phyloP scores from a whole-genome alignment of 164 flowering plant genomes.

The Umbilicus rupestris region DNA sequence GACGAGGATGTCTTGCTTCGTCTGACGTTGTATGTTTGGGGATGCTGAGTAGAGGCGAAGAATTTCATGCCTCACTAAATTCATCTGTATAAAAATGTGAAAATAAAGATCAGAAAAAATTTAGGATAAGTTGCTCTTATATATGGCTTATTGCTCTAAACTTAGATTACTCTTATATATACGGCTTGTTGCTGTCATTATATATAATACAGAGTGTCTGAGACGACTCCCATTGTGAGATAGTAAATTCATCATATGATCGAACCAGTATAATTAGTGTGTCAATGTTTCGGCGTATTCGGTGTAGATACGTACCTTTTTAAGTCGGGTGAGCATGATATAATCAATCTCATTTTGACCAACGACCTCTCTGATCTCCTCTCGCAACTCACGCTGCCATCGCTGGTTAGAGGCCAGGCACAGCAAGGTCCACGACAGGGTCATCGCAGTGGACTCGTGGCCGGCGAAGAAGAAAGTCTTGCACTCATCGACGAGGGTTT shows the following conservation, averaged over 20 bases:
- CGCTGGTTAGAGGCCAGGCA: conserved; percentile 48
- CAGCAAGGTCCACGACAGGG: conserved; percentile 69
- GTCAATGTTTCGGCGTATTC: no score
- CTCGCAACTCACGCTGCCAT: conserved; percentile 66
- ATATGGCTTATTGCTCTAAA: no score
- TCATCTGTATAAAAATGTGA: conserved; percentile 52
- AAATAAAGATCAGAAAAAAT: background rate
- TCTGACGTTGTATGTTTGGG: conserved; percentile 78
- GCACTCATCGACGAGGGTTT: conserved; percentile 83
- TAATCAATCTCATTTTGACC: conserved; percentile 49
- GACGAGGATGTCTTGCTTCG: conserved; percentile 51
- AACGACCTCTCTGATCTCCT: conserved; percentile 54
- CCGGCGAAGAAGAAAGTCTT: conserved; percentile 93
- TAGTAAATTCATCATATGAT: no score
- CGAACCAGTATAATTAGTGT: no score
- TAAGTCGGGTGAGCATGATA: conserved; percentile 38
- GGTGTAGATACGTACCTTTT: conserved; percentile 69
- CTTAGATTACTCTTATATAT: no score
- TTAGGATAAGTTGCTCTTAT: no score
- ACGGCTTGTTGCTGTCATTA: no score
- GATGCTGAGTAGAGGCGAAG: conserved; percentile 67
- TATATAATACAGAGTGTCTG: no score
- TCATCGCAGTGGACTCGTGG: conserved; percentile 76
- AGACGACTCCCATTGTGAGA: no score
- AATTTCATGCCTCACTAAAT: conserved; percentile 79